Evolutionary conservation across 108 stramenopile species (phyloP).

Genomic region (Craspedostauros australis): DNA sequence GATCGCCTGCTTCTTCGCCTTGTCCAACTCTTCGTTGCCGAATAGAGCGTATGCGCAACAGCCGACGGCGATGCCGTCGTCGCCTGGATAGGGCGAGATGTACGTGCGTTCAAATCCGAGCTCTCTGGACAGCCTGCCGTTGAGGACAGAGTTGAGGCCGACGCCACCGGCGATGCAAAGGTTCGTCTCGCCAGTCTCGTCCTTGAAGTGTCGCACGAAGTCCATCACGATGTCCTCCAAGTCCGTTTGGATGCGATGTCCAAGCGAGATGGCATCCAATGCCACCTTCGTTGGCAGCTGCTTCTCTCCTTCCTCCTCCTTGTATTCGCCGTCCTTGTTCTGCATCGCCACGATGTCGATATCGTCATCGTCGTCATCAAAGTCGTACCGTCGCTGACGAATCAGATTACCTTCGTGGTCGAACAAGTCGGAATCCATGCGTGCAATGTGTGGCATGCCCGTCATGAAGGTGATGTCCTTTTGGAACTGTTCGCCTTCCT

Average conservation of each 20-base stretch:
- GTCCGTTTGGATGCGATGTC: conserved; percentile 71
- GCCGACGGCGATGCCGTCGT: conserved; percentile 92
- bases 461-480: conserved; percentile 49
- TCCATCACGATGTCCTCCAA: conserved; percentile 78
- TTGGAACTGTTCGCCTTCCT: conserved; percentile 31
- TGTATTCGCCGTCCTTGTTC: conserved; percentile 5
- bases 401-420: conserved; percentile 53
- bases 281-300: conserved; percentile 69
- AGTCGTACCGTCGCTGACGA: conserved; percentile 59
- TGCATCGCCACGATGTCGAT: background rate
- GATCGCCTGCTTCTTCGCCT: background rate
- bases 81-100: conserved; percentile 90
- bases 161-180: conserved; percentile 92
- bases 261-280: conserved; percentile 72
- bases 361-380: conserved; percentile 59
- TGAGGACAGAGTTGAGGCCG: conserved; percentile 88
- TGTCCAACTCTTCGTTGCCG: conserved; percentile 25
- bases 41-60: conserved; percentile 87
- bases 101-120: conserved; percentile 80
- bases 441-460: conserved; percentile 56
- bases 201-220: conserved; percentile 76
- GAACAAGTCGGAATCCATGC: conserved; percentile 75
- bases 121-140: conserved; percentile 77
- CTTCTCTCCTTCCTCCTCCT: conserved; percentile 16
- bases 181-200: conserved; percentile 75